Conservation (phyloP, 2,329 filamentous ascomycete genomes). For the Ceratocystis albifundus region DNA sequence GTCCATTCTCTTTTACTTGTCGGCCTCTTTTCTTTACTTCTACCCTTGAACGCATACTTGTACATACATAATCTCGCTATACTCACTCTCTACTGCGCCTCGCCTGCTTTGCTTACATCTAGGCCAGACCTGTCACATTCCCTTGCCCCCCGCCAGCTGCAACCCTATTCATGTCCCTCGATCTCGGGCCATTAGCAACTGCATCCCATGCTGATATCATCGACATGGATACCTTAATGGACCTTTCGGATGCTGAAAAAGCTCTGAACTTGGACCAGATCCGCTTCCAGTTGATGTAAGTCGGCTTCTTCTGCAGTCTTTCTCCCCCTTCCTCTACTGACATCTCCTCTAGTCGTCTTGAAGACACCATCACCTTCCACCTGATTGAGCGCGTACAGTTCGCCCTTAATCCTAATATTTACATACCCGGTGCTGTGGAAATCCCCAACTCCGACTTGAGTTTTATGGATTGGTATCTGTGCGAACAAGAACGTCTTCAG, state of each 20-base stretch:
- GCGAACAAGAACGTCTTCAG: conserved; percentile 80
- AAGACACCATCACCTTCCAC: conserved; percentile 96
- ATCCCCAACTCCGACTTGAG: conserved; percentile 63
- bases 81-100: too few species aligned
- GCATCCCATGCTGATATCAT: neutral
- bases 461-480: conserved; percentile 89
- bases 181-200: neutral
- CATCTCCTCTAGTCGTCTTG: conserved; percentile 58
- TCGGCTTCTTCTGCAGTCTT: conserved; percentile 4
- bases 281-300: conserved; percentile 84
- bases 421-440: conserved; percentile 63
- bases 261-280: conserved; percentile 85
- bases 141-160: neutral
- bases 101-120: neutral
- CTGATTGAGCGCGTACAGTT: conserved; percentile 98
- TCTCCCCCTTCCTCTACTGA: neutral
- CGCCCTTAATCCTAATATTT: conserved; percentile 80
- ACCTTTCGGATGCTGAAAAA: conserved; percentile 71
- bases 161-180: neutral
- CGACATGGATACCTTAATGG: conserved; percentile 79
- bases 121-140: neutral
- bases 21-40: too few species aligned
- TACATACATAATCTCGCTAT: too few species aligned
- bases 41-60: too few species aligned
- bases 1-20: too few species aligned